A percentile compares a stretch with the other conserved stretches of the same genome.
Conservation (phyloP, 352 stramenopile genomes). For the Pythium aquatile region DNA sequence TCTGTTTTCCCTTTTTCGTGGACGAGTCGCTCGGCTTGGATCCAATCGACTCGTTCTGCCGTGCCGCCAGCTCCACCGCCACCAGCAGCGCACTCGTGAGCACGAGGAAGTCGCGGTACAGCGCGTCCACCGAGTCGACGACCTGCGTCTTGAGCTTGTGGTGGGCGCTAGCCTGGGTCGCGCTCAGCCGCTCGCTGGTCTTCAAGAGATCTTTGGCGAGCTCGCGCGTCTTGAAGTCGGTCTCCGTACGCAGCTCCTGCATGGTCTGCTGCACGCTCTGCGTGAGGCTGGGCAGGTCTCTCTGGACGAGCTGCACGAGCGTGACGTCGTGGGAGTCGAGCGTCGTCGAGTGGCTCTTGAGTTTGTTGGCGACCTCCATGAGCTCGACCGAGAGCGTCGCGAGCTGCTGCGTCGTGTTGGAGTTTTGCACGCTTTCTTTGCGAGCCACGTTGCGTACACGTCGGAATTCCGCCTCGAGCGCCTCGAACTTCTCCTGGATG, state of each 20-base stretch:
- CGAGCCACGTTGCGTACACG: conserved; percentile 39
- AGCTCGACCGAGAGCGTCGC: conserved; percentile 31
- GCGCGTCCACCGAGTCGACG: conserved; percentile 31
- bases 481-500: conserved; percentile 59
- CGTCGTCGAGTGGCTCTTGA: conserved; percentile 28
- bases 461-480: conserved; percentile 51
- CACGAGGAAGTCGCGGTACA: conserved; percentile 53
- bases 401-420: conserved; percentile 18
- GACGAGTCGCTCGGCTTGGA: neutral
- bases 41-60: conserved; percentile 17
- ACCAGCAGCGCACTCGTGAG: conserved; percentile 50
- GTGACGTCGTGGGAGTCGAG: conserved; percentile 36
- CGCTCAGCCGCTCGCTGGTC: conserved; percentile 32
- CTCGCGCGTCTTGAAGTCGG: conserved; percentile 44
- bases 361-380: conserved; percentile 36
- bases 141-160: conserved; percentile 29
- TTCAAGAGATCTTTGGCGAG: conserved; percentile 35
- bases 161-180: conserved; percentile 23
- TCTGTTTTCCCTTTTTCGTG: conserved; percentile 17
- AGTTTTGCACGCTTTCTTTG: conserved; percentile 35
- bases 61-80: conserved; percentile 38
- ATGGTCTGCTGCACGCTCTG: conserved; percentile 43
- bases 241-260: conserved; percentile 40
- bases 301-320: conserved; percentile 31
- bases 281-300: conserved; percentile 41